phyloP scores from a whole-genome alignment of 108 stramenopile genomes.

The Fragilaria radians region DNA sequence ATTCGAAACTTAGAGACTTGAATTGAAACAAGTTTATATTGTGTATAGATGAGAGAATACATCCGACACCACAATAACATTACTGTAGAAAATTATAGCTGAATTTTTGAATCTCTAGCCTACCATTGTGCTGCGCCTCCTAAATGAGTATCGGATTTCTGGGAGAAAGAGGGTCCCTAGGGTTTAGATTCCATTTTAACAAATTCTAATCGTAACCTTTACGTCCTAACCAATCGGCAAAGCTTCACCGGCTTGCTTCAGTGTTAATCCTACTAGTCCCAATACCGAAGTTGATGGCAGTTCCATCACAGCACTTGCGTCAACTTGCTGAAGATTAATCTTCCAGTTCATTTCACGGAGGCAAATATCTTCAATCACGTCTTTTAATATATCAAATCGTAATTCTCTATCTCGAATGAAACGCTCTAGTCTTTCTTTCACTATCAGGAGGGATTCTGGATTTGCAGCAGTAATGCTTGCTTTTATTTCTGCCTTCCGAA shows the following conservation, averaged over 20 bases:
- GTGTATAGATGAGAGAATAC: no score
- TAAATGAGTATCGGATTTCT: no score
- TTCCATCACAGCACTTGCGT: constrained; percentile 8
- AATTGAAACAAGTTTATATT: no score
- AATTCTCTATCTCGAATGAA: constrained; percentile 44
- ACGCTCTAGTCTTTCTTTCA: constrained; percentile 47
- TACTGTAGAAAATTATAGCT: no score
- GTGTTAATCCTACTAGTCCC: constrained; percentile 28
- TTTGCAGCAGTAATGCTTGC: constrained; percentile 57
- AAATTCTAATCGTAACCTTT: background rate
- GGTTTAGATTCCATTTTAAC: constrained; percentile 4
- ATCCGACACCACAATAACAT: no score
- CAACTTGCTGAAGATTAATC: constrained; percentile 5
- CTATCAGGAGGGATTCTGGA: constrained; percentile 39
- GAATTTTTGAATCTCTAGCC: no score
- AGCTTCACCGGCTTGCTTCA: constrained; percentile 30
- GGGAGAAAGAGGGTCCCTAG: no score
- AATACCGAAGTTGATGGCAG: constrained; percentile 21
- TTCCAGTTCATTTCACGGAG: constrained; percentile 66
- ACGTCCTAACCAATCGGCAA: constrained; percentile 23
- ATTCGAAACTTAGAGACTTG: no score
- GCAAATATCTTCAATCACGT: constrained; percentile 76
- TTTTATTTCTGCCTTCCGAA: constrained; percentile 76
- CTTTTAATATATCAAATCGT: constrained; percentile 60
- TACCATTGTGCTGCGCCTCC: no score